Conservation (phyloP, 768 basidiomycete genomes). For the Lentinus brumalis region DNA sequence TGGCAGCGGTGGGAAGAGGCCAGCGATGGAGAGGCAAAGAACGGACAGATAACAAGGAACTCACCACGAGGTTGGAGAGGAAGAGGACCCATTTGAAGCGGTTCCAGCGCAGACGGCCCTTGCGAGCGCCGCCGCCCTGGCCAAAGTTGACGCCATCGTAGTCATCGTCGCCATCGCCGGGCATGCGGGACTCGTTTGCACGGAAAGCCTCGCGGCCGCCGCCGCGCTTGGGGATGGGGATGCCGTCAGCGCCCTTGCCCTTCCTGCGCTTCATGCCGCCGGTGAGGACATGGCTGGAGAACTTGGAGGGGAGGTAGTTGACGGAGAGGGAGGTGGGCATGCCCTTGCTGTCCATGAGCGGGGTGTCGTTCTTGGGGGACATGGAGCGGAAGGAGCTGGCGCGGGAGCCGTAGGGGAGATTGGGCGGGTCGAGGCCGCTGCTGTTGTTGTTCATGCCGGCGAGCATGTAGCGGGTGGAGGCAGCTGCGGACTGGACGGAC, state of each 20-base stretch:
- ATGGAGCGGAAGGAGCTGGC: slow-evolving; percentile 26
- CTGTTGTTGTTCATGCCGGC: slow-evolving; percentile 33
- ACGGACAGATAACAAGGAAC: slow-evolving; percentile 26
- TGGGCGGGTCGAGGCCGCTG: slow-evolving; percentile 40
- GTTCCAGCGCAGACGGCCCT: slow-evolving; percentile 67
- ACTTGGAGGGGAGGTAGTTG: slow-evolving; percentile 79
- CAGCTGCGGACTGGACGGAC: slow-evolving; percentile 42
- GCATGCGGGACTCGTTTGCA: slow-evolving; percentile 41
- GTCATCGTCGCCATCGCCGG: slow-evolving; percentile 40
- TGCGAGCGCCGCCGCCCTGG: slow-evolving; percentile 39
- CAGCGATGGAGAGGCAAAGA: background rate
- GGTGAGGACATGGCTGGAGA: slow-evolving; percentile 50
- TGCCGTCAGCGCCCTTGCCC: slow-evolving; percentile 36
- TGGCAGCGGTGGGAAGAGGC: background rate
- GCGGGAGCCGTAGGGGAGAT: slow-evolving; percentile 40
- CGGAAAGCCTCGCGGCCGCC: slow-evolving; percentile 67
- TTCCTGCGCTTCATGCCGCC: slow-evolving; percentile 44
- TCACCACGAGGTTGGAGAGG: slow-evolving; percentile 57
- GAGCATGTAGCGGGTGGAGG: slow-evolving; percentile 52
- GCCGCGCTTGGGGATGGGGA: slow-evolving; percentile 57
- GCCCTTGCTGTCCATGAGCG: slow-evolving; percentile 23
- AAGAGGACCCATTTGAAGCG: slow-evolving; percentile 85
- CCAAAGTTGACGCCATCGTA: slow-evolving; percentile 42
- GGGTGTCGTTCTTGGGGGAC: slow-evolving; percentile 27
- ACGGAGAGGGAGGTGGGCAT: slow-evolving; percentile 50